These are phyloP conservation scores for Mycena olivaceomarginata DNA, from an alignment of 768 basidiomycete species.

Conservation along the genomic window DNA sequence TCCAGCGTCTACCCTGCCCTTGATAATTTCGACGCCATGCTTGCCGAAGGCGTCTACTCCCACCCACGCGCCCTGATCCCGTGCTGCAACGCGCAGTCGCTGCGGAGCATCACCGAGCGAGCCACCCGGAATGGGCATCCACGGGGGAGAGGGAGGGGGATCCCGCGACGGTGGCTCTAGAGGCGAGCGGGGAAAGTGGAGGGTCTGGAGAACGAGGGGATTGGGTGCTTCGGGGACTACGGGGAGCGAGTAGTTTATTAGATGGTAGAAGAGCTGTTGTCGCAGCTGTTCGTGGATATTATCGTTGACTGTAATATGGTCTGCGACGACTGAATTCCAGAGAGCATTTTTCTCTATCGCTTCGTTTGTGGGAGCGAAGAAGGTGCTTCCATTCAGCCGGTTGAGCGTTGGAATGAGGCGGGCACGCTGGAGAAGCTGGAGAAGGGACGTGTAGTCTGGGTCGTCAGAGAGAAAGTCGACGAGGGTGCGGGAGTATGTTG, in stretches of 20 bases:
- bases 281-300: constrained; percentile 91
- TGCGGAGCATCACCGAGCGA: constrained; percentile 90
- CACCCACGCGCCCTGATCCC: constrained; percentile 70
- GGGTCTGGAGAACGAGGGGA: constrained; percentile 70
- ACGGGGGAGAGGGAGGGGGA: constrained; percentile 87
- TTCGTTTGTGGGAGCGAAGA: constrained; percentile 97
- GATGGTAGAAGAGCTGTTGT: constrained; percentile 95
- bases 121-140: constrained; percentile 91
- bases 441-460: constrained; percentile 84
- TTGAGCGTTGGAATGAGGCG: constrained; percentile 95
- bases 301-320: constrained; percentile 71
- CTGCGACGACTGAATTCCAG: constrained; percentile 62
- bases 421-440: constrained; percentile 87
- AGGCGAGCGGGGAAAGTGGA: constrained; percentile 81
- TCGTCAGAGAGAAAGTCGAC: constrained; percentile 87
- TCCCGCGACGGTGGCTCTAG: constrained; percentile 78
- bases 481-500: constrained; percentile 67
- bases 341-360: constrained; percentile 79
- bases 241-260: constrained; percentile 87
- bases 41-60: constrained; percentile 88
- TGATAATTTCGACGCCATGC: constrained; percentile 82
- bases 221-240: constrained; percentile 62
- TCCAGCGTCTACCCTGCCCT: constrained; percentile 71
- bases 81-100: constrained; percentile 78
- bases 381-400: constrained; percentile 85